phyloP scores from a whole-genome alignment of 176 grass and related monocot genomes.

The Raddia distichophylla region DNA sequence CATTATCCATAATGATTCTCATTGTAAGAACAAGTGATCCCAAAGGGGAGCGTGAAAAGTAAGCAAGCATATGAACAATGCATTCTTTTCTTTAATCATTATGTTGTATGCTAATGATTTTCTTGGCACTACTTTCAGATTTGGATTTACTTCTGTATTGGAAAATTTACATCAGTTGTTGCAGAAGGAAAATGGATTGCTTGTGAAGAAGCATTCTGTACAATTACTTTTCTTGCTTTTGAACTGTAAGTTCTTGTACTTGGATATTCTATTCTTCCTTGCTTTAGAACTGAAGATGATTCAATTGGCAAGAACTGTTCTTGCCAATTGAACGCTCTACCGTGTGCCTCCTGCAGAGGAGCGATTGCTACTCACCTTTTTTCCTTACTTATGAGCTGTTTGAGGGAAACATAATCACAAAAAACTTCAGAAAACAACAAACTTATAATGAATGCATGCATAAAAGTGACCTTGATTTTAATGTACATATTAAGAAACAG shows the following conservation, averaged over 20 bases:
- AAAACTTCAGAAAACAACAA: neutral
- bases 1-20: conserved; percentile 85
- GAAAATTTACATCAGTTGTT: conserved; percentile 68
- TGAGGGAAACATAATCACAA: neutral
- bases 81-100: conserved; percentile 35
- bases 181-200: conserved; percentile 66
- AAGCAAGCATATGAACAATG: conserved; percentile 29
- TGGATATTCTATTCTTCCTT: conserved; percentile 7
- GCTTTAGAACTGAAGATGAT: conserved; percentile 37
- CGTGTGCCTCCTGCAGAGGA: conserved; percentile 4
- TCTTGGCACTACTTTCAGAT: conserved; percentile 57
- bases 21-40: conserved; percentile 67
- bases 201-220: conserved; percentile 75
- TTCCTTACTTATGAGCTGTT: conserved; percentile 3
- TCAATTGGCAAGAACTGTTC: conserved; percentile 20
- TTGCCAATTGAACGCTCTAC: conserved; percentile 11
- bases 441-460: neutral
- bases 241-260: conserved; percentile 72
- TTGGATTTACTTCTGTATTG: conserved; percentile 62
- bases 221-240: conserved; percentile 85
- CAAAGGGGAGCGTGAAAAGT: conserved; percentile 71
- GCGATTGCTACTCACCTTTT: conserved; percentile 10
- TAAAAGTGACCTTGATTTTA: neutral
- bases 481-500: neutral
- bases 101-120: conserved; percentile 25